Evolutionary conservation across 768 basidiomycete genomes (phyloP), one percentile per base, ranked within the genome.

Genomic region (Boletus bicolor): DNA sequence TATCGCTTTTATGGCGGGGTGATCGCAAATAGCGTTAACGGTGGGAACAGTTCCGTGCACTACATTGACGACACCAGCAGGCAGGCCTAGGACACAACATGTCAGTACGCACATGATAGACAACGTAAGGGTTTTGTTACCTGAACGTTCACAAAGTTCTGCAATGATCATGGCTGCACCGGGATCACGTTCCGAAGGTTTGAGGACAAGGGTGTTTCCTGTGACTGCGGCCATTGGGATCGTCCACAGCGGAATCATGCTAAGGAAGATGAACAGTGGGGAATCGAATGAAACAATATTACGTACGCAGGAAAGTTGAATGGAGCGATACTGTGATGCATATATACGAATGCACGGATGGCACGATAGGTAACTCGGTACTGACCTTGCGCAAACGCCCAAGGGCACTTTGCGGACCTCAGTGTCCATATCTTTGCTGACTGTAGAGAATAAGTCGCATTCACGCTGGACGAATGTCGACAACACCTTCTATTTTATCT

Each of bases 141-240:
- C 91, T 53, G 96, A 93, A 51, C 84, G 84, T 72, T 91, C 84
- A 67, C 91, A 93, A 4, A 98, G 80, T 73, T 99, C 96, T 34
- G 94, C 93, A 57, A 99, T 93, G 53, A 99, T 96, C 89, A 97
- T 94, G 7, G 93, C 88, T 14, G 97, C 96, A 46, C 96, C 96
- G 14, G 96, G 96, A 68, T 97, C 95, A 26, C 96, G 86, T 70
- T 99, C 96, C 2, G 91, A 94, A 19, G 96, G 96, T 66, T 99
- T 99, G 57, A 99, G 77, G 56, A 99, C 81, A 41, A 99, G 80
- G 0, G 96, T 93, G 65, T 99, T 99, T 34, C 96, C 96, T 0
- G 92, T 94, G 10, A 86, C 86, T 24, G 84, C 77, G 17, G 93
- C 90, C 82, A 93, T 85, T 43, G 89, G 89, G 61, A 98, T 94